Evolutionary conservation across 1,139 yeast genomes (phyloP), one percentile per base, ranked within the genome.

Genomic region (Debaryomyces sp.): DNA sequence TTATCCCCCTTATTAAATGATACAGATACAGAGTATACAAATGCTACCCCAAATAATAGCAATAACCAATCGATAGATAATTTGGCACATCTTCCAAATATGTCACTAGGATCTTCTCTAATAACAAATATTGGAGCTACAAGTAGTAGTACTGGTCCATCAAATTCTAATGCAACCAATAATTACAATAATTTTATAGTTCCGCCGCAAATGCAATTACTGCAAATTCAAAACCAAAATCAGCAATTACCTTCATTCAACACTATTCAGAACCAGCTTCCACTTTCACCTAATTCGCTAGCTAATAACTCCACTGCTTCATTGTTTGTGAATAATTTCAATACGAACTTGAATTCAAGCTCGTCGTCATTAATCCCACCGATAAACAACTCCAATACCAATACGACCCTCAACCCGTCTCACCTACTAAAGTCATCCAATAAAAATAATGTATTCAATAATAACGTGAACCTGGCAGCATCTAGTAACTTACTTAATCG

Each of bases 171-270:
- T 48, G 41, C 53, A 32, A 21, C 9, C 18, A 41, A 42, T 45
- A 21, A 39, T 39, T n/a, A 50, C 27, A 43, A 23, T 22, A 44
- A 36, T 35, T 24, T 29, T 21, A 37, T 43, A 9, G 23, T 34
- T 17, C 44, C 30, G 7, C 27, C 41, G 8, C 45, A 43, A 21
- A 38, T 52, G n/a, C 59, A 50, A 38, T 35, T 60, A 41, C 63
- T 60, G 56, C 69, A 56, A 51, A 60, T 63, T 24, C 73, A 68
- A 44, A 67, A 63, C 46, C 73, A 67, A 43, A 60, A 54, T 45
- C 70, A 66, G 42, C 75, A 68, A 51, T 55, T 72, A 17, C 77
- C 77, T 2, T 67, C 76, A 1, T 69, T 72, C 54, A 71, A 71
- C 50, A 56, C 71, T 6, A 69, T 71, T 34, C 77, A 71, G 48